Conservation (phyloP, 805 yeast genomes). For the Saccharomyces jurei region DNA sequence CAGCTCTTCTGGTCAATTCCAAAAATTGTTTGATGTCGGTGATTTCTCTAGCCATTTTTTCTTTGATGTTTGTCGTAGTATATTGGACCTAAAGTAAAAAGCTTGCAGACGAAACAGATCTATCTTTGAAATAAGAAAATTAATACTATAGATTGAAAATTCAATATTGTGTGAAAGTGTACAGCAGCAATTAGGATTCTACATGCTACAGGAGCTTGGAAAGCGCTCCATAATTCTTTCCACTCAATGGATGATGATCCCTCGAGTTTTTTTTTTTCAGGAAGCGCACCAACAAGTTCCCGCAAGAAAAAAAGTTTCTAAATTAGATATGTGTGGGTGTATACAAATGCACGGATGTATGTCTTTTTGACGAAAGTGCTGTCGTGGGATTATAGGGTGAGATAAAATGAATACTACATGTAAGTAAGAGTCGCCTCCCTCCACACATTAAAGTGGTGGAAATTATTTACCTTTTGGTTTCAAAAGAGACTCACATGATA, state of each 20-base stretch:
- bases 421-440: too few species aligned
- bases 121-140: neutral
- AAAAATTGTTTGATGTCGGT: conserved; percentile 96
- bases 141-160: neutral
- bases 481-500: neutral
- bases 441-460: neutral
- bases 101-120: neutral
- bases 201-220: neutral
- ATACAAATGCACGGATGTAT: neutral
- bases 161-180: neutral
- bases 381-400: neutral
- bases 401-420: neutral
- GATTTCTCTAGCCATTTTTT: conserved; percentile 53
- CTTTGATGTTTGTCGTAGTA: conserved; percentile 3
- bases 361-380: neutral
- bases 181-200: neutral
- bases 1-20: conserved; percentile 93
- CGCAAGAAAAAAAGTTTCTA: neutral
- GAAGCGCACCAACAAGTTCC: neutral
- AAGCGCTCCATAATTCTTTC: neutral
- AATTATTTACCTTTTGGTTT: neutral
- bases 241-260: neutral
- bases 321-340: neutral
- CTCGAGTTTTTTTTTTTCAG: neutral
- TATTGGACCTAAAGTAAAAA: neutral